A percentile compares a stretch with the other conserved stretches of the same genome.
phyloP scores from a whole-genome alignment of 768 basidiomycete species.

The Lentinula aciculospora region DNA sequence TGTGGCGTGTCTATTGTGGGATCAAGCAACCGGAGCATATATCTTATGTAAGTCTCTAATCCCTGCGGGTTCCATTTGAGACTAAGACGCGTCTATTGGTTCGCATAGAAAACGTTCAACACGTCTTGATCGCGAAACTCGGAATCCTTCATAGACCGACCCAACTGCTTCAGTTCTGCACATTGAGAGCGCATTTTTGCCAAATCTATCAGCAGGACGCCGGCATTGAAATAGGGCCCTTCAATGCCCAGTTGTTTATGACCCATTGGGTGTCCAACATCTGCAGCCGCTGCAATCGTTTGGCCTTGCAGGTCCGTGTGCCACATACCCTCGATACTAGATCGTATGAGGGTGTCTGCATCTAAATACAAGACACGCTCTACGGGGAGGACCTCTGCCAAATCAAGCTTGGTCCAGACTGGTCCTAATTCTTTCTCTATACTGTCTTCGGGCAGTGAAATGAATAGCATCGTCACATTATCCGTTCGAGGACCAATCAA shows the following conservation, averaged over 20 bases:
- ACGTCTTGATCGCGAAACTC: conserved; percentile 44
- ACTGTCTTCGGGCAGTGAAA: conserved; percentile 26
- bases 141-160: conserved; percentile 20
- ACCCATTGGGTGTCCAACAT: conserved; percentile 47
- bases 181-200: conserved; percentile 25
- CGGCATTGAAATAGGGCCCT: conserved; percentile 47
- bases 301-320: conserved; percentile 33
- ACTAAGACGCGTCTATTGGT: conserved; percentile 33
- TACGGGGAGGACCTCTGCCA: conserved; percentile 38
- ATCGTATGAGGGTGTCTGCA: conserved; percentile 42
- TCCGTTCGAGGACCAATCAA: conserved; percentile 16
- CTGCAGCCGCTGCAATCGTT: conserved; percentile 37
- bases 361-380: conserved; percentile 50
- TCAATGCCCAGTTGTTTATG: conserved; percentile 24
- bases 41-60: conserved; percentile 44
- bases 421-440: conserved; percentile 22
- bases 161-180: conserved; percentile 20
- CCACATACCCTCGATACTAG: conserved; percentile 37
- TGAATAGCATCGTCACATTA: conserved; percentile 36
- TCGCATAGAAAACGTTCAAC: conserved; percentile 38
- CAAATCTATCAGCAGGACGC: conserved; percentile 48
- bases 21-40: conserved; percentile 22
- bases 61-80: conserved; percentile 54
- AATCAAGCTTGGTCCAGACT: conserved; percentile 47
- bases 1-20: conserved; percentile 22